A percentile compares a stretch with the other conserved stretches of the same genome.
These are phyloP conservation scores for Globisporangium okanoganense DNA, from an alignment of 352 stramenopile species.

Conservation along the genomic window DNA sequence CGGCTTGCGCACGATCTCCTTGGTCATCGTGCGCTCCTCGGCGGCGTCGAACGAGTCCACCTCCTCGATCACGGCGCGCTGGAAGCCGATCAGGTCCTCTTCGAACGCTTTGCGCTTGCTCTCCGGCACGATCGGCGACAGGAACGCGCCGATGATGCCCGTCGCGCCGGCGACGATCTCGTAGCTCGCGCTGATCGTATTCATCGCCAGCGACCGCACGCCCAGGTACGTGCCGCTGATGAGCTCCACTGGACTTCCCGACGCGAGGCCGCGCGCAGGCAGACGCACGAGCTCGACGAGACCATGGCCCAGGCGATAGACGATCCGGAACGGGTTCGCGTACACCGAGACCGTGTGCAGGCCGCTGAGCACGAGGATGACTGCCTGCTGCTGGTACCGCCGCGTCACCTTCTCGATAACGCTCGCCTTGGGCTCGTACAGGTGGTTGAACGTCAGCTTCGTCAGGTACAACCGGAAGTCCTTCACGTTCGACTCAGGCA, in stretches of 20 bases:
- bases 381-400: conserved; percentile 82
- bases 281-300: conserved; percentile 78
- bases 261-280: conserved; percentile 71
- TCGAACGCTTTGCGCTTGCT: conserved; percentile 74
- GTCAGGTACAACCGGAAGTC: conserved; percentile 84
- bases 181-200: conserved; percentile 87
- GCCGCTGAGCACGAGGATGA: conserved; percentile 79
- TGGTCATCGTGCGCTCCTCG: conserved; percentile 86
- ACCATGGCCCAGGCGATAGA: conserved; percentile 81
- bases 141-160: conserved; percentile 67
- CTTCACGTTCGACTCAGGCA: conserved; percentile 89
- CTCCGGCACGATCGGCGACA: conserved; percentile 67
- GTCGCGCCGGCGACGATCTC: conserved; percentile 82
- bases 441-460: conserved; percentile 74
- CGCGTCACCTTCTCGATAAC: conserved; percentile 76
- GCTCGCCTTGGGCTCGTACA: conserved; percentile 76
- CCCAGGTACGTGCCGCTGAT: conserved; percentile 81
- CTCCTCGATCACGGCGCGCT: conserved; percentile 85
- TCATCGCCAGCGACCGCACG: conserved; percentile 84
- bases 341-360: conserved; percentile 87
- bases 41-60: conserved; percentile 84
- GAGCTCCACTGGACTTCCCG: conserved; percentile 78
- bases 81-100: conserved; percentile 82
- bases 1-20: conserved; percentile 80
- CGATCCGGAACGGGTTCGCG: conserved; percentile 84